A percentile compares a stretch with the other conserved stretches of the same genome.
Evolutionary conservation across 2,329 filamentous ascomycete species (phyloP).

Genomic region (Xylaria sp.): DNA sequence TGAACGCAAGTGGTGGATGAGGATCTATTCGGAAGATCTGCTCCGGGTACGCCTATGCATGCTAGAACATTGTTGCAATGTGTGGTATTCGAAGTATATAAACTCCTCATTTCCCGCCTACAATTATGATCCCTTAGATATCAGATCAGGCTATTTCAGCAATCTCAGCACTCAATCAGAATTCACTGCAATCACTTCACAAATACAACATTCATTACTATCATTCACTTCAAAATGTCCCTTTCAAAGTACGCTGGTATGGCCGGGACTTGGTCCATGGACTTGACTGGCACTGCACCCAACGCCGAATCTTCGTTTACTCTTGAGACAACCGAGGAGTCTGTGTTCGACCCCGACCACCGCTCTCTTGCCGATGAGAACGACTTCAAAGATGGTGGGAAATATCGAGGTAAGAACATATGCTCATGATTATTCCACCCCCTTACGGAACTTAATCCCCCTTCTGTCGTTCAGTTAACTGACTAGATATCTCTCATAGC

Average conservation of each 20-base stretch:
- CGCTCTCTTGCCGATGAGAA: conserved; percentile 16
- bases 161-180: neutral
- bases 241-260: conserved; percentile 23
- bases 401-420: conserved; percentile 18
- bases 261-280: conserved; percentile 22
- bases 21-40: neutral
- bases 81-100: conserved; percentile 13
- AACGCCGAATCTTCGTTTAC: conserved; percentile 6
- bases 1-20: neutral
- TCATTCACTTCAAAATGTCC: conserved; percentile 5
- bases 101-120: conserved; percentile 1
- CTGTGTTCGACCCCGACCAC: conserved; percentile 19
- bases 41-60: neutral
- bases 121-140: neutral
- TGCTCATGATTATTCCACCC: neutral
- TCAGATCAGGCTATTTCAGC: neutral
- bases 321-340: conserved; percentile 20
- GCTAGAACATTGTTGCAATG: neutral
- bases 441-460: neutral
- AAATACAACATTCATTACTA: neutral
- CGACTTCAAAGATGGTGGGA: conserved; percentile 15
- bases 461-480: conserved; percentile 2
- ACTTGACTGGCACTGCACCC: conserved; percentile 6
- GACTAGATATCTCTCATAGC: neutral
- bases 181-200: neutral